Evolutionary conservation across 768 basidiomycete genomes (phyloP).

Genomic region (Trichaptum fuscoviolaceum): DNA sequence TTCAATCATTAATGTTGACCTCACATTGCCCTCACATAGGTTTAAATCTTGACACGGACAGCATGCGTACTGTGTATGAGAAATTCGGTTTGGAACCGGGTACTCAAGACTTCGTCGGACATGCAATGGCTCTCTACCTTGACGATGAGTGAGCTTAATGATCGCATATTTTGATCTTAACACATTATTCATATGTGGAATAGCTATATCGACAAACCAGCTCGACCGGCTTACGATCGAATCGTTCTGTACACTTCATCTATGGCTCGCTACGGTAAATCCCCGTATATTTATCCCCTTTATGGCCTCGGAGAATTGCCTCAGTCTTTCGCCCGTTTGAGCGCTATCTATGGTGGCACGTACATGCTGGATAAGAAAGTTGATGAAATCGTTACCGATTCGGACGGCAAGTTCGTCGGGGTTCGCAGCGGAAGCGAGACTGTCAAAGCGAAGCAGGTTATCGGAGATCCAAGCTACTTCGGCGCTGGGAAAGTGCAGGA

Average conservation of each 20-base stretch:
- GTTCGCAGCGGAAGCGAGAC: conserved; percentile 87
- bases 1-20: conserved; percentile 5
- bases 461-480: conserved; percentile 98
- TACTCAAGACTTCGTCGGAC: conserved; percentile 98
- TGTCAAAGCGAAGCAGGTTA: conserved; percentile 95
- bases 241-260: conserved; percentile 97
- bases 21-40: conserved; percentile 39
- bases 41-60: conserved; percentile 81
- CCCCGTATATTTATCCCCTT: conserved; percentile 98
- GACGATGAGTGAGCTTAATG: conserved; percentile 81
- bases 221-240: conserved; percentile 86
- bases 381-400: conserved; percentile 83
- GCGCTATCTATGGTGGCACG: conserved; percentile 97
- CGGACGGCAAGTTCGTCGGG: conserved; percentile 85
- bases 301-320: conserved; percentile 99
- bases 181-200: conserved; percentile 8
- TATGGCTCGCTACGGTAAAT: conserved; percentile 99
- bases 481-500: conserved; percentile 59
- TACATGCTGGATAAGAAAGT: conserved; percentile 99
- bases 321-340: conserved; percentile 96
- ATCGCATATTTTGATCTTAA: not conserved
- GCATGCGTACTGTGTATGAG: conserved; percentile 92
- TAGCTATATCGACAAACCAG: conserved; percentile 91
- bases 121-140: conserved; percentile 97
- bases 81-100: conserved; percentile 97